Evolutionary conservation across 2,329 filamentous ascomycete species (phyloP), one percentile per base, ranked within the genome.

Genomic region (Camillea tinctor): DNA sequence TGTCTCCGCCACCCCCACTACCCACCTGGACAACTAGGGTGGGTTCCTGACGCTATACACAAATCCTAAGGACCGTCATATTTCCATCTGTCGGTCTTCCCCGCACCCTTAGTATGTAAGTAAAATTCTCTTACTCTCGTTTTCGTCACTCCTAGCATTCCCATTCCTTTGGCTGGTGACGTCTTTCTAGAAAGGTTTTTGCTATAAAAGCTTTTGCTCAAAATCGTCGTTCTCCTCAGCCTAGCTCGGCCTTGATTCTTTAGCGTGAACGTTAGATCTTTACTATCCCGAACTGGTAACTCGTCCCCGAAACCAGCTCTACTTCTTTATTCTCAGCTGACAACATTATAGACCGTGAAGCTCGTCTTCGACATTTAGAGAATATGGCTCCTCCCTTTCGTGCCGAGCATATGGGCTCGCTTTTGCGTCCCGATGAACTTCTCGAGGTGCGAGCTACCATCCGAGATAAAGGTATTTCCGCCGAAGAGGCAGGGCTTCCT

Each of bases 331-430:
- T 52, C 19, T 30, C 51, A 22, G 15, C 19, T 22, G 3, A 51
- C 50, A 15, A 19, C 17, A 50, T 24, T 51, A n/a, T 20, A 26
- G 50, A 15, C 26, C 26, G 8, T 36, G 24, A 11, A 30, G n/a
- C 11, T 19, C 56, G 5, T 51, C 22, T n/a, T 56, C 36, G 2
- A 48, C 26, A 56, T 17, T 9, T 17, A 11, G 49, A 20, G 7
- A 64, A 60, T 22, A 68, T 71, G 68, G 64, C 71, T 15, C 78
- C 78, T 20, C 89, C 89, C 30, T 92, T 91, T 80, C 83, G 89
- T 69, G 90, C 90, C 54, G 90, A 92, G 80, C 89, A 92, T 69
- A 80, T 91, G 68, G 90, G 89, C 67, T 91, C 88, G 15, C 80
- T 92, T 30, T 83, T 92, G 50, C 86, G 90, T n/a, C 89, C 89